Evolutionary conservation across 805 yeast genomes (phyloP).

Genomic region (Hanseniaspora mollemarum): DNA sequence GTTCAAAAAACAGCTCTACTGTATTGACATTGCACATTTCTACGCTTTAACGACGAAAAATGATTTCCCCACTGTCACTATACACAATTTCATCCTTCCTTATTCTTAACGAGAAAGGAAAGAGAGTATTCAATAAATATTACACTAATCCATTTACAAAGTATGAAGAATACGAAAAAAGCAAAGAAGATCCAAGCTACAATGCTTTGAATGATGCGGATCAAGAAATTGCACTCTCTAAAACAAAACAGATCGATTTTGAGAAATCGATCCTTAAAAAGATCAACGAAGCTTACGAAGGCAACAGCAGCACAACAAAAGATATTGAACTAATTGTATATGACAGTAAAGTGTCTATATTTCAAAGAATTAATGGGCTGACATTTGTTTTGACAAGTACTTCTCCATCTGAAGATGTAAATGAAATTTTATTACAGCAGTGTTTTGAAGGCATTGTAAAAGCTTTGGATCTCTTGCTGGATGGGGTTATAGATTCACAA

Average conservation of each 20-base stretch:
- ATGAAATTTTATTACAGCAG: slow-evolving; percentile 68
- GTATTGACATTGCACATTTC: no score
- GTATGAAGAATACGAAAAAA: slow-evolving; percentile 14
- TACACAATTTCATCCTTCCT: slow-evolving; percentile 74
- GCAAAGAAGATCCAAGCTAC: slow-evolving; percentile 23
- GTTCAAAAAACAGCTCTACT: neutral
- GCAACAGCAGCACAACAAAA: slow-evolving; percentile 26
- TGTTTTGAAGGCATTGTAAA: slow-evolving; percentile 69
- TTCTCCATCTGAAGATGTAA: slow-evolving; percentile 62
- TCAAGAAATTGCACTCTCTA: slow-evolving; percentile 30
- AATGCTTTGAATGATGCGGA: slow-evolving; percentile 20
- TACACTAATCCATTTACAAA: slow-evolving; percentile 52
- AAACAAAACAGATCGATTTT: slow-evolving; percentile 61
- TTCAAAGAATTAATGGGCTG: slow-evolving; percentile 72
- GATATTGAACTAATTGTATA: slow-evolving; percentile 69
- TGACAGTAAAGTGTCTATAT: slow-evolving; percentile 71
- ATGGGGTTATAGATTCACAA: slow-evolving; percentile 56
- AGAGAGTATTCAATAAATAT: slow-evolving; percentile 74
- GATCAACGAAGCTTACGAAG: slow-evolving; percentile 42
- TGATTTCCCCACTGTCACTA: slow-evolving; percentile 37
- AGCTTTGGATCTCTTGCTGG: slow-evolving; percentile 64
- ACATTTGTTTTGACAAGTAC: slow-evolving; percentile 46
- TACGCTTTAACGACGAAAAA: neutral
- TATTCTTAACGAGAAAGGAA: slow-evolving; percentile 70
- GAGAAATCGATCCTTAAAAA: slow-evolving; percentile 62